Evolutionary conservation across 140 eudicot genomes (phyloP), one percentile per base, ranked within the genome.

Genomic region (Cichorium intybus): DNA sequence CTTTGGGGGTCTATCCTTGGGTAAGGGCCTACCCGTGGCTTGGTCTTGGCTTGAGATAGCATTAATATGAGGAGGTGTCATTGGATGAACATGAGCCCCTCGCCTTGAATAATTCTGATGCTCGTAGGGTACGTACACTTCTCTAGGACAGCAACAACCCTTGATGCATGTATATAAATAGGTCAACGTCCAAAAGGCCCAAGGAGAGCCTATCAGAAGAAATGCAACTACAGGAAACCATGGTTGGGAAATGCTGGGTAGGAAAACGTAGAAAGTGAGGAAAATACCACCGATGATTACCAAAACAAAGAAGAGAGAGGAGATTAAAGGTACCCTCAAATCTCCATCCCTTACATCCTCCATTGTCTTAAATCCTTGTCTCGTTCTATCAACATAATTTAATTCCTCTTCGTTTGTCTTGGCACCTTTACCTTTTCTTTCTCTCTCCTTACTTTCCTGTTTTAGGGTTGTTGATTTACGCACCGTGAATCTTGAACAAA

Each of bases 271-370:
- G 47, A 81, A 41, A 2, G 82, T 58, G 37, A 89, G 85, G 24
- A 89, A 76, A 7, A 81, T 34, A 23, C 97, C 97, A 23, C 95
- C 97, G 6, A 75, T 37, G 54, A 73, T 17, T 54, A 83, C 82
- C 50, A 75, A 71, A 41, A 89, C 66, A 82, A 78, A 78, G 79
- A 89, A 79, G 31, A 86, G 72, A 81, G 82, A 69, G 66, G 88
- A 79, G 75, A 82, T 73, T 53, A 86, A 54, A 54, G 97, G 92
- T 43, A 89, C 95, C 76, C 97, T 73, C 20, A 83, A 17, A 79
- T 89, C 97, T 60, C 89, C 80, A 66, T 83, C 81, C 87, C 87
- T 86, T 64, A 34, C 83, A 54, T 70, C 95, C 84, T 82, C 95
- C 96, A 85, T 88, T 59, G 15, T 50, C 24, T 45, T 62, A 70